Evolutionary conservation across 1,284 basidiomycete genomes (phyloP).

Genomic region (Ceratobasidium papillatum): DNA sequence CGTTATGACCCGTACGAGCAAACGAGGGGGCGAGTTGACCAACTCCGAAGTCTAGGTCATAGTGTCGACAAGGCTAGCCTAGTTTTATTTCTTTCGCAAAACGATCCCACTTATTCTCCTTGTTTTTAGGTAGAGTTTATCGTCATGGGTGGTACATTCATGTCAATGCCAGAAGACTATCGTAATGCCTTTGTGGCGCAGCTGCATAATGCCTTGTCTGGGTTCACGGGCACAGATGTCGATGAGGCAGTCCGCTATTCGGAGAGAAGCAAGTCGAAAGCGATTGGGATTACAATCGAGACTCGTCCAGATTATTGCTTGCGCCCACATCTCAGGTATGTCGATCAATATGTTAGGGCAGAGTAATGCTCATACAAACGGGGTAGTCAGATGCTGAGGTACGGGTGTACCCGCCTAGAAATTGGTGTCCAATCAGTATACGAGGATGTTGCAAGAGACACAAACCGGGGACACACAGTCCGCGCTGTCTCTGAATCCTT

Average conservation of each 20-base stretch:
- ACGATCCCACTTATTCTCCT: not conserved
- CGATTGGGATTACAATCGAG: constrained; percentile 99
- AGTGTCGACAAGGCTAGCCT: constrained; percentile 90
- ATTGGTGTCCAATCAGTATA: constrained; percentile 99
- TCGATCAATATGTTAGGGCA: not conserved
- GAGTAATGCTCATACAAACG: not conserved
- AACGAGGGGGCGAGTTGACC: constrained; percentile 92
- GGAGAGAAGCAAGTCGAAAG: constrained; percentile 97
- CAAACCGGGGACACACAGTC: constrained; percentile 97
- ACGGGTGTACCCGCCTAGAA: constrained; percentile 97
- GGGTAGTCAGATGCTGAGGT: constrained; percentile 95
- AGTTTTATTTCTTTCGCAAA: not conserved
- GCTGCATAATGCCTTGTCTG: constrained; percentile 95
- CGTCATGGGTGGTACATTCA: constrained; percentile 99
- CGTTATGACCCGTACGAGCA: constrained; percentile 99
- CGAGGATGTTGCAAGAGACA: constrained; percentile 98
- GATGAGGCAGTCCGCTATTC: constrained; percentile 99
- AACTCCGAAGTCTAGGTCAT: constrained; percentile 93
- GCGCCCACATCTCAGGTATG: constrained; percentile 90
- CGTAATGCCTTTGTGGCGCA: constrained; percentile 94
- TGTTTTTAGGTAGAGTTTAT: constrained; percentile 91
- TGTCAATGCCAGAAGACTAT: constrained; percentile 99
- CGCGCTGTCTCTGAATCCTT: constrained; percentile 97
- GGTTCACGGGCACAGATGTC: constrained; percentile 91
- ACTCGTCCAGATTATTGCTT: constrained; percentile 98